phyloP scores from a whole-genome alignment of 164 flowering plant species.

The Annona squamosa region DNA sequence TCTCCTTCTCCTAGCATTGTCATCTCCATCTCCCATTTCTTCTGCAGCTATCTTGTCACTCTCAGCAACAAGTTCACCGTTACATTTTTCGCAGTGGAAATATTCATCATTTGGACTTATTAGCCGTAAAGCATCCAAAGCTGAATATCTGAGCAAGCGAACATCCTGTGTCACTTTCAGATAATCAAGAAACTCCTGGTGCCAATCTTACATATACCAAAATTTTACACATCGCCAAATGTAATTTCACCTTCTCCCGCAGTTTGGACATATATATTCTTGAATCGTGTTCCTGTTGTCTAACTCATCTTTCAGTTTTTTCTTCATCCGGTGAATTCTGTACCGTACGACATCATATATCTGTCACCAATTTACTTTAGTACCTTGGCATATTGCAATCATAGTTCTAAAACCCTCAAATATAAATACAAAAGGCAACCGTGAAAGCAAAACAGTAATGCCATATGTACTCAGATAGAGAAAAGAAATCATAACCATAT shows the following conservation, averaged over 20 bases:
- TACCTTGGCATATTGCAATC: neutral
- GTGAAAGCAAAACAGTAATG: neutral
- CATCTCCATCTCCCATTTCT: conserved; percentile 88
- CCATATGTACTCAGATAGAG: neutral
- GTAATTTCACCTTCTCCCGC: conserved; percentile 53
- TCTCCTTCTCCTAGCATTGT: conserved; percentile 76
- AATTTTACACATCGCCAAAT: neutral
- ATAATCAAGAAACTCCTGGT: neutral
- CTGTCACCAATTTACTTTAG: conserved; percentile 39
- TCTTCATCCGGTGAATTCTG: conserved; percentile 88
- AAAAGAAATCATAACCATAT: neutral
- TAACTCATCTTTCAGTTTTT: conserved; percentile 82
- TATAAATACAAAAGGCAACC: neutral
- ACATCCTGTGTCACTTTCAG: neutral
- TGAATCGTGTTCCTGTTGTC: conserved; percentile 87
- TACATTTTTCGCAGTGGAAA: conserved; percentile 90
- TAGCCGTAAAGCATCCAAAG: conserved; percentile 77
- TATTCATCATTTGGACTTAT: conserved; percentile 56
- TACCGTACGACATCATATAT: conserved; percentile 92
- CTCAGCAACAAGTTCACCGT: conserved; percentile 82
- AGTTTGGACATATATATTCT: conserved; percentile 84
- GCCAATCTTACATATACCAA: conserved; percentile 1
- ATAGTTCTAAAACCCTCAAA: neutral
- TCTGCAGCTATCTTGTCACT: conserved; percentile 83
- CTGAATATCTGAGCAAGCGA: conserved; percentile 58